Base-by-base conservation (phyloP, 2,329 filamentous ascomycete genomes). In the Thermothelomyces thermophilus region DNA sequence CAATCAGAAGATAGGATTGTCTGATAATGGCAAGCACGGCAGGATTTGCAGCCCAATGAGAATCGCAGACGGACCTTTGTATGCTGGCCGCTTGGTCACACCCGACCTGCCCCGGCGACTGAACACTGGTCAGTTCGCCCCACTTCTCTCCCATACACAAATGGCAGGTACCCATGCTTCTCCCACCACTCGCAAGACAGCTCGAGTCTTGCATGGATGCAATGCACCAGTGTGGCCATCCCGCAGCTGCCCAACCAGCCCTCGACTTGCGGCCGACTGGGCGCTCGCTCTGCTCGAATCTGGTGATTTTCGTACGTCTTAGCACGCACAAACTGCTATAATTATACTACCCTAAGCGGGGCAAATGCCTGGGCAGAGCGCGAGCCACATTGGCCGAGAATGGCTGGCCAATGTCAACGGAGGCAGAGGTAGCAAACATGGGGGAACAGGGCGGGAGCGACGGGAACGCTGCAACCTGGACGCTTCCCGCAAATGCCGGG, bases 21-120 rank as follows among this genome's bases (percentile, higher is more conserved):
- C 47, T 56, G 40, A 56, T 53, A 58, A 56, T 58, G 57, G 57
- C 55, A 61, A 52, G 58, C 58, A 62, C 60, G 37, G 56, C 55
- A 58, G 50, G 41, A 51, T 56, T 63, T 65, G 63, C 54, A 37
- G 50, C 33, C 65, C 64, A 67, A 66, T 66, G 35, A 48, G 43
- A 48, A 34, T 4, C 24, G 31, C 42, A 52, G 46, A 24, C 52
- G 9, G 41, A 26, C 24, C 24, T 37, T 48, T 45, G 45, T 24
- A 43, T 50, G 48, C 50, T 49, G 34, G 54, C 50, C 49, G 22
- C 39, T 41, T 52, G 37, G 41, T 37, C 19, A 17, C 30, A 44
- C n/a, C n/a, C n/a, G n/a, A 16, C 24, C 19, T 31, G 22, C 39
- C 24, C 28, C 11, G 41, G 24, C 30, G 16, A 11, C 16, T 22